phyloP scores from a whole-genome alignment of 2,329 filamentous ascomycete species.

The Verticillium nubilum region DNA sequence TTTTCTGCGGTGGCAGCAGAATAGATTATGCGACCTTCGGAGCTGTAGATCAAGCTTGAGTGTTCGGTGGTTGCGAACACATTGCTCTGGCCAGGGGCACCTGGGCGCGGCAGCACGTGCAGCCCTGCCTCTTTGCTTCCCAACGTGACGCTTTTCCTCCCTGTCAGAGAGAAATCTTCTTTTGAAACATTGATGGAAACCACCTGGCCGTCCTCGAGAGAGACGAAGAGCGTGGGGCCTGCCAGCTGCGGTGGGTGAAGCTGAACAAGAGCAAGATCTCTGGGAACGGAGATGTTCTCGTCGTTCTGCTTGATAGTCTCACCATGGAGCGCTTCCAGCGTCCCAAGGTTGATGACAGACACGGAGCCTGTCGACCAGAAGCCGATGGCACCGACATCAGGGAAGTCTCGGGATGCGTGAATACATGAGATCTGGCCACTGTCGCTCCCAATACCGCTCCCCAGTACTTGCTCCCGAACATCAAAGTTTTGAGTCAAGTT shows the following conservation, averaged over 20 bases:
- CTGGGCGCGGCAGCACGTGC: constrained; percentile 60
- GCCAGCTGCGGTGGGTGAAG: constrained; percentile 56
- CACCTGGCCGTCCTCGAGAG: constrained; percentile 89
- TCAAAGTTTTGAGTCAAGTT: constrained; percentile 54
- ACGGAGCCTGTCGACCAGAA: constrained; percentile 84
- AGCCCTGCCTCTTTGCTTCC: constrained; percentile 82
- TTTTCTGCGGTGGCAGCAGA: constrained; percentile 90
- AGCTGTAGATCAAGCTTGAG: constrained; percentile 86
- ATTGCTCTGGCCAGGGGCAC: constrained; percentile 61
- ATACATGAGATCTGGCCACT: constrained; percentile 79
- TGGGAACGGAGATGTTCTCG: constrained; percentile 72
- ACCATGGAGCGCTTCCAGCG: constrained; percentile 60
- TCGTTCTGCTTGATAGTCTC: constrained; percentile 54
- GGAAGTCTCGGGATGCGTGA: constrained; percentile 60
- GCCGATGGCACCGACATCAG: constrained; percentile 69
- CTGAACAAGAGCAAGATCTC: constrained; percentile 74
- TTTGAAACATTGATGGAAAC: constrained; percentile 72
- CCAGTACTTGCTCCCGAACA: constrained; percentile 54
- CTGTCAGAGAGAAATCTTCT: constrained; percentile 56
- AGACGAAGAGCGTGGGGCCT: constrained; percentile 75
- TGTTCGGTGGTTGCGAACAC: constrained; percentile 94
- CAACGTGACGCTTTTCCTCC: constrained; percentile 75
- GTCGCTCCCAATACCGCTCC: constrained; percentile 32
- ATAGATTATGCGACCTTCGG: constrained; percentile 82
- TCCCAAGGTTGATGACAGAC: constrained; percentile 64